Percentiles rank a stretch among this genome's conserved stretches.
phyloP scores from a whole-genome alignment of 345 rosid genomes.

The Sisymbrium irio region DNA sequence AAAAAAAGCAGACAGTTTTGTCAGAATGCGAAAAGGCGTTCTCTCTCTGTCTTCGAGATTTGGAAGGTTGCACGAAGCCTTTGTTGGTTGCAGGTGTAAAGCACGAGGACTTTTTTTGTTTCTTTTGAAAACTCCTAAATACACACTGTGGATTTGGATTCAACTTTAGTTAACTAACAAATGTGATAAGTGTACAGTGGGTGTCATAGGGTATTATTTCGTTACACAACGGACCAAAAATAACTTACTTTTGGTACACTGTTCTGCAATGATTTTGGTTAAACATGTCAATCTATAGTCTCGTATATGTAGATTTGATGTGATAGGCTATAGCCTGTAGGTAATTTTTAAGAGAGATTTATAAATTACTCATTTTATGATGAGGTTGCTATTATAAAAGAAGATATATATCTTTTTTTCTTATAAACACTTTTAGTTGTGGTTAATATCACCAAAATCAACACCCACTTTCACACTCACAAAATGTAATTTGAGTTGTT shows the following conservation, averaged over 20 bases:
- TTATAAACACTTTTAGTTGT: no score
- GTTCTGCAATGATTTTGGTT: background rate
- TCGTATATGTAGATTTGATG: background rate
- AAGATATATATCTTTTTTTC: no score
- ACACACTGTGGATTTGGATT: constrained; percentile 7
- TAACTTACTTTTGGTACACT: no score
- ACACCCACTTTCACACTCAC: no score
- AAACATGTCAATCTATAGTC: background rate
- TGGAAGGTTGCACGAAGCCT: constrained; percentile 14
- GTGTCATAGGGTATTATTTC: background rate
- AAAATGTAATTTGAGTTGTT: no score
- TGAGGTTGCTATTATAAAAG: no score
- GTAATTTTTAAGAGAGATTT: background rate
- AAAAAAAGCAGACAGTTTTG: constrained; percentile 21
- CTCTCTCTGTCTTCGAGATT: constrained; percentile 32
- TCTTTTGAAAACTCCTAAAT: background rate
- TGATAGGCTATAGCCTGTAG: background rate
- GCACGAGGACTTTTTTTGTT: constrained; percentile 18
- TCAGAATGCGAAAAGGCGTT: constrained; percentile 14
- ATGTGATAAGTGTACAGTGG: background rate
- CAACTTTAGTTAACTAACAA: background rate
- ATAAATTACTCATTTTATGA: no score
- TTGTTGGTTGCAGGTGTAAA: constrained; percentile 27
- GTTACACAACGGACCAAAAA: no score
- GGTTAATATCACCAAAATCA: no score